phyloP scores from a whole-genome alignment of 352 stramenopile species.

The Phytophthora vignae region DNA sequence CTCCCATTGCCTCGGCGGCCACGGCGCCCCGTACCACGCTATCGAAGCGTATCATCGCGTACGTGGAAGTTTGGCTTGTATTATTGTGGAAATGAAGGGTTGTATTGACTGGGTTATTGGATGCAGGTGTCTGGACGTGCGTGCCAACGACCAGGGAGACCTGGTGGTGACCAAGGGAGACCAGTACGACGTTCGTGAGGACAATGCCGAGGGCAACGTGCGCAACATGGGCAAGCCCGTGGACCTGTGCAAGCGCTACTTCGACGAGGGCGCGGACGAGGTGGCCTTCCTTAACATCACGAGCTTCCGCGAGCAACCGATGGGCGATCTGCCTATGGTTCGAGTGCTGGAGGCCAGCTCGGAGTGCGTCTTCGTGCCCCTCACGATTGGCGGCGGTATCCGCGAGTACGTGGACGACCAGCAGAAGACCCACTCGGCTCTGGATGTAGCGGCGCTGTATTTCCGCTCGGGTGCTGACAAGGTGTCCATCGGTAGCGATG shows the following conservation, averaged over 20 bases:
- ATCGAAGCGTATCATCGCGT: conserved; percentile 96
- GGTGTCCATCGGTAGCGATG: conserved; percentile 97
- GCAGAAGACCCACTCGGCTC: conserved; percentile 87
- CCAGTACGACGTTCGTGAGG: conserved; percentile 98
- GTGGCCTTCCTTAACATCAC: conserved; percentile 99
- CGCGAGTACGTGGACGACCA: conserved; percentile 95
- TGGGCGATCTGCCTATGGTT: conserved; percentile 98
- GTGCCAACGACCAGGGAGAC: conserved; percentile 96
- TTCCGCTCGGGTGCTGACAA: conserved; percentile 99
- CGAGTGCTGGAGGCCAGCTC: conserved; percentile 95
- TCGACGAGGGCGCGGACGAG: conserved; percentile 96
- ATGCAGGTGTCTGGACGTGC: conserved; percentile 94
- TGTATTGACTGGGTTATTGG: neutral
- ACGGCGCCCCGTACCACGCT: conserved; percentile 72
- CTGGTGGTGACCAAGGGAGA: conserved; percentile 99
- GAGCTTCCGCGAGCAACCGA: conserved; percentile 97
- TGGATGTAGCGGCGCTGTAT: conserved; percentile 97
- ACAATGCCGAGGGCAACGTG: conserved; percentile 84
- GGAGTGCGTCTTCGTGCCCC: conserved; percentile 96
- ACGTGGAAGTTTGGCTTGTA: conserved; percentile 27
- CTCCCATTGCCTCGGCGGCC: conserved; percentile 37
- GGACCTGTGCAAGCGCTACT: conserved; percentile 95
- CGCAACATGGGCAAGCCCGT: conserved; percentile 99
- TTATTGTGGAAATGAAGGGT: conserved; percentile 7
- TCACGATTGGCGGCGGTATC: conserved; percentile 98